phyloP scores from a whole-genome alignment of 768 basidiomycete species.

The Multifurca ochricompacta region DNA sequence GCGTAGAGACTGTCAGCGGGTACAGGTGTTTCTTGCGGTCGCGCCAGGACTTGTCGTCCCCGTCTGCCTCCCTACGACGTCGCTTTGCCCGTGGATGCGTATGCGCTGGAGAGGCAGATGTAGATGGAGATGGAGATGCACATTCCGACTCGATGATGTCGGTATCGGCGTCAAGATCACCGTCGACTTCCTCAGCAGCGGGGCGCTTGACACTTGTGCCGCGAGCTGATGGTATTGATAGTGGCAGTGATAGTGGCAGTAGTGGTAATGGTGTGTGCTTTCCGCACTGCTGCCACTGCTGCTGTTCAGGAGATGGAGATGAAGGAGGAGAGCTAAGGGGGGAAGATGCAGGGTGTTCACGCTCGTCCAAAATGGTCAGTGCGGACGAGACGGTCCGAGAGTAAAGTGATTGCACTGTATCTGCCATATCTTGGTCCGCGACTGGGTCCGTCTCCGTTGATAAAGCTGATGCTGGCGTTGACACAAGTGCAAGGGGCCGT shows the following conservation, averaged over 20 bases:
- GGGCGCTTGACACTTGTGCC: not conserved
- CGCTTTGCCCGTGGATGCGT: not conserved
- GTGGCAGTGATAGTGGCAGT: not conserved
- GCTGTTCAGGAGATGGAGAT: constrained; percentile 8
- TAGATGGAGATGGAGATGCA: not conserved
- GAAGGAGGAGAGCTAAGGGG: constrained; percentile 17
- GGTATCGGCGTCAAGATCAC: not conserved
- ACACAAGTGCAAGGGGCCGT: too few species aligned
- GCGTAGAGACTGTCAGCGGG: not conserved
- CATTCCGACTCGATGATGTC: not conserved
- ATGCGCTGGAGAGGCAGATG: not conserved
- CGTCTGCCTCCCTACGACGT: constrained; percentile 3
- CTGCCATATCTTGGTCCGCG: not conserved
- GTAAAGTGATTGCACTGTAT: not conserved
- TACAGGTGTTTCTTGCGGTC: not conserved
- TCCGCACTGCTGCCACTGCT: not conserved
- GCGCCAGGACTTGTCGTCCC: constrained; percentile 4
- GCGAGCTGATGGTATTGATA: not conserved
- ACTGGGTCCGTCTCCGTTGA: not conserved
- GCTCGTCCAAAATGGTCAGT: not conserved
- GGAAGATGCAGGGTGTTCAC: not conserved
- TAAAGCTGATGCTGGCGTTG: not conserved
- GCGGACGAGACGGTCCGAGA: constrained; percentile 11
- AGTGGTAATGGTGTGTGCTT: not conserved
- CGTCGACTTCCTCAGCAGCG: not conserved